Evolutionary conservation across 1,284 basidiomycete species (phyloP), one percentile per base, ranked within the genome.

Genomic region (Marasmius oreades): DNA sequence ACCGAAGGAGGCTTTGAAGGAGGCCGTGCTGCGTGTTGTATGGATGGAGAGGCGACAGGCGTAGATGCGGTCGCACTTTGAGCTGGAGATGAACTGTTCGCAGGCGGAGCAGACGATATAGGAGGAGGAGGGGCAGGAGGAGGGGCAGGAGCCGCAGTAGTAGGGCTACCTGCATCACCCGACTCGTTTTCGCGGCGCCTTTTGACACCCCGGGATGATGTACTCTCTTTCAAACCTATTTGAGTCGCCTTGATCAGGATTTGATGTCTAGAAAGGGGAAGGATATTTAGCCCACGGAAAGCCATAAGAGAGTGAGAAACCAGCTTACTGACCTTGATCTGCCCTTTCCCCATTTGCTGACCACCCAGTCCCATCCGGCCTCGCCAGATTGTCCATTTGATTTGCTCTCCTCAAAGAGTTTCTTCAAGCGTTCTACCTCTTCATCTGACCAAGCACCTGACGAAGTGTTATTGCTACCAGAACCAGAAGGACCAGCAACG

Each of bases 361-460:
- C 81, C 14, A 91, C 79, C 73, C 83, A 82, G 67, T 90, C 88
- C 90, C 88, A 91, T 52, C 88, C 84, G 46, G 85, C 82, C 62
- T 89, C 84, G 8, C 84, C 83, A 7, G 63, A 64, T 53, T 70
- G 55, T 5, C 72, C 72, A 45, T 68, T 69, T 36, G 72, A 70
- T 60, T 76, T 77, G 64, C 84, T 84, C 55, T 88, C 81, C 60
- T 90, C 89, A 0, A 84, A 81, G 24, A 91, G 65, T 52, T 77
- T 80, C 68, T 77, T 85, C 58, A 91, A 65, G 44, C 79, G 77
- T 58, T 88, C 85, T 0, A 80, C 81, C 65, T 91, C 89, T 58
- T 88, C 86, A 5, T 88, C 85, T 2, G 85, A 82, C 89, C 89
- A 91, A 10, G 85, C 77, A 0, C 88, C 88, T 57, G 85, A 84